Percentiles rank a stretch among this genome's conserved stretches.
Conservation (phyloP, 805 yeast species). For the Spencermartinsiella europaea region DNA sequence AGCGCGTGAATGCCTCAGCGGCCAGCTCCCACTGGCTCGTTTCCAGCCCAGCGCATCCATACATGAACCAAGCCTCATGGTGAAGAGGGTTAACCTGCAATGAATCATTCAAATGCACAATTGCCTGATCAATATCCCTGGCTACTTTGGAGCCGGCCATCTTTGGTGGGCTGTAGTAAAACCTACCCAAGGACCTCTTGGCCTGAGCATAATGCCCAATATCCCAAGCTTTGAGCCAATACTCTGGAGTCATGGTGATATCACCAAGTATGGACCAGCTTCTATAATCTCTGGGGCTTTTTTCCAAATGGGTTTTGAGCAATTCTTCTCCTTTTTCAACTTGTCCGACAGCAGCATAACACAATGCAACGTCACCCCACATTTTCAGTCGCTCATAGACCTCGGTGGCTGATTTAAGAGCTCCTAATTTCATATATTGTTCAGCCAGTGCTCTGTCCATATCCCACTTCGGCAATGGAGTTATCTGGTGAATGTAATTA, state of each 20-base stretch:
- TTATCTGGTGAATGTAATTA: constrained; percentile 65
- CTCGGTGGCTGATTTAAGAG: constrained; percentile 79
- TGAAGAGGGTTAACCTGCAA: constrained; percentile 66
- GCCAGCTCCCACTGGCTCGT: constrained; percentile 66
- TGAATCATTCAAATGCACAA: constrained; percentile 69
- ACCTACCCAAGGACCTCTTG: constrained; percentile 73
- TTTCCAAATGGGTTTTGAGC: constrained; percentile 47
- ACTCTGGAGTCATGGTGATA: constrained; percentile 62
- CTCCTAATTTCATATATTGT: constrained; percentile 78
- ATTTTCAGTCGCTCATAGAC: constrained; percentile 75
- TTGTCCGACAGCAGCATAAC: constrained; percentile 81
- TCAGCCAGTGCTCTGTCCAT: constrained; percentile 82
- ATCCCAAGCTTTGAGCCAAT: constrained; percentile 87
- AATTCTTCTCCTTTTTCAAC: constrained; percentile 60
- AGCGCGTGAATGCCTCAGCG: constrained; percentile 86
- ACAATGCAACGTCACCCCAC: constrained; percentile 80
- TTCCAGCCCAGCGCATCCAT: constrained; percentile 87
- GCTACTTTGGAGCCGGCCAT: constrained; percentile 46
- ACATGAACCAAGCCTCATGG: constrained; percentile 83
- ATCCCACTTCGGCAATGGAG: constrained; percentile 78
- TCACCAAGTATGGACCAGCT: constrained; percentile 84
- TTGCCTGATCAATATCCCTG: constrained; percentile 49
- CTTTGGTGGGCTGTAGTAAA: constrained; percentile 60
- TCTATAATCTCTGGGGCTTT: constrained; percentile 71
- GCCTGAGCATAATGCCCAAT: constrained; percentile 79